These are phyloP conservation scores for Lodderomyces elongisporus DNA, from an alignment of 1,139 yeast genomes.

Conservation along the genomic window DNA sequence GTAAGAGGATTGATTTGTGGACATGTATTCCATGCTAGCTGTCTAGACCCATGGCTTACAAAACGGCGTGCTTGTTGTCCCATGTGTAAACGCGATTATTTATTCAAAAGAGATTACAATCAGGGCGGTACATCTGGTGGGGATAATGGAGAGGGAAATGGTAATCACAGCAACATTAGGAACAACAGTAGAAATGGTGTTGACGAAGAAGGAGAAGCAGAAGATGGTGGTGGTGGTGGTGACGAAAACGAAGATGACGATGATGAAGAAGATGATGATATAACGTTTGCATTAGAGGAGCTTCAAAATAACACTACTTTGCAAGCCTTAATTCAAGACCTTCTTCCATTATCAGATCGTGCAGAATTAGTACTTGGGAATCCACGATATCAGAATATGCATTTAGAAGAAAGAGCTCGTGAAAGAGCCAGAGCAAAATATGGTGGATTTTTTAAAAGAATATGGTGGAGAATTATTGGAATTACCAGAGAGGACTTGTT, in stretches of 20 bases:
- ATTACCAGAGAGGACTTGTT: conserved; percentile 42
- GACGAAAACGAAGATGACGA: conserved; percentile 9
- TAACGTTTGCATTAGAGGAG: conserved; percentile 36
- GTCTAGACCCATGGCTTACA: conserved; percentile 81
- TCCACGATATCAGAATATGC: conserved; percentile 20
- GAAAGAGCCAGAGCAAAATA: conserved; percentile 33
- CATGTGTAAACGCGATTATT: conserved; percentile 72
- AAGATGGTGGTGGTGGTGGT: conserved; percentile 4
- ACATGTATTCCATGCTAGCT: conserved; percentile 75
- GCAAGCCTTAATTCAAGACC: conserved; percentile 36
- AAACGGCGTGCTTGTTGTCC: conserved; percentile 80
- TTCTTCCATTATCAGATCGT: conserved; percentile 37
- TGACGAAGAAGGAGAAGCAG: conserved; percentile 7
- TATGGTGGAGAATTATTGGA: conserved; percentile 57
- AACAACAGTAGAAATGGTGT: conserved; percentile 15
- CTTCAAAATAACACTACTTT: conserved; percentile 38
- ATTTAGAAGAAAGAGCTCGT: conserved; percentile 43
- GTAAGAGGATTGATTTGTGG: conserved; percentile 79
- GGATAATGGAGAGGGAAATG: conserved; percentile 5
- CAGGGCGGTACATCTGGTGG: conserved; percentile 1
- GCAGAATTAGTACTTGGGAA: conserved; percentile 32
- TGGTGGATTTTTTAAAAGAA: conserved; percentile 27
- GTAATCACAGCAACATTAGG: conserved; percentile 4
- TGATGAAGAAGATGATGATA: conserved; percentile 19
- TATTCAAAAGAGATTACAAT: conserved; percentile 27